Percentiles rank a stretch among this genome's conserved stretches.
Evolutionary conservation across 2,329 filamentous ascomycete genomes (phyloP).

Genomic region (Alternaria gaisen): DNA sequence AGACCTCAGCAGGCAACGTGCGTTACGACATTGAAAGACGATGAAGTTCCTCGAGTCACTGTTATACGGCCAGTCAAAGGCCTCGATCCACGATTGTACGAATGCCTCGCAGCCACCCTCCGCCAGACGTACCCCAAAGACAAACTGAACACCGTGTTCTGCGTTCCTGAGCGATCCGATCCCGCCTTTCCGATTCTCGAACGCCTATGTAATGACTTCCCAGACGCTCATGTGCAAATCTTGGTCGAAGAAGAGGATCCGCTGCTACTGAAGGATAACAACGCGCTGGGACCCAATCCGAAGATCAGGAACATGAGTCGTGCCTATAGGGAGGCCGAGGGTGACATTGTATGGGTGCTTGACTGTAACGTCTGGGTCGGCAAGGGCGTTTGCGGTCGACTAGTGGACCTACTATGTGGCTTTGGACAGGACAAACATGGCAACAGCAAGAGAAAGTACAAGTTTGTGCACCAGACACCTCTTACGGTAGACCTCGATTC

Average conservation of each 20-base stretch:
- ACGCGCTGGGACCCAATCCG: slow-evolving; percentile 86
- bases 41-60: slow-evolving; percentile 79
- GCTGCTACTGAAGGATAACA: slow-evolving; percentile 64
- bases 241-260: slow-evolving; percentile 86
- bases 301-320: slow-evolving; percentile 97
- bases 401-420: slow-evolving; percentile 88
- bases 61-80: slow-evolving; percentile 94
- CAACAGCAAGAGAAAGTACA: slow-evolving; percentile 63
- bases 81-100: slow-evolving; percentile 86
- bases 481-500: slow-evolving; percentile 76
- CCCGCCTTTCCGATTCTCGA: slow-evolving; percentile 79
- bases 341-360: slow-evolving; percentile 90
- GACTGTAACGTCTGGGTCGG: slow-evolving; percentile 97
- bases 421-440: slow-evolving; percentile 54
- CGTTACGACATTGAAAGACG: slow-evolving; percentile 46
- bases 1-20: slow-evolving; percentile 55
- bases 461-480: slow-evolving; percentile 94
- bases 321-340: slow-evolving; percentile 84
- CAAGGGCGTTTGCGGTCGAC: slow-evolving; percentile 78
- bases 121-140: slow-evolving; percentile 79
- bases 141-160: slow-evolving; percentile 82
- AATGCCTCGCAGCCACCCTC: slow-evolving; percentile 89
- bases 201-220: slow-evolving; percentile 76
- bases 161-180: slow-evolving; percentile 77
- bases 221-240: slow-evolving; percentile 73